Percentiles rank a stretch among this genome's conserved stretches.
phyloP scores from a whole-genome alignment of 2,329 filamentous ascomycete genomes.

The Didymella lethalis region DNA sequence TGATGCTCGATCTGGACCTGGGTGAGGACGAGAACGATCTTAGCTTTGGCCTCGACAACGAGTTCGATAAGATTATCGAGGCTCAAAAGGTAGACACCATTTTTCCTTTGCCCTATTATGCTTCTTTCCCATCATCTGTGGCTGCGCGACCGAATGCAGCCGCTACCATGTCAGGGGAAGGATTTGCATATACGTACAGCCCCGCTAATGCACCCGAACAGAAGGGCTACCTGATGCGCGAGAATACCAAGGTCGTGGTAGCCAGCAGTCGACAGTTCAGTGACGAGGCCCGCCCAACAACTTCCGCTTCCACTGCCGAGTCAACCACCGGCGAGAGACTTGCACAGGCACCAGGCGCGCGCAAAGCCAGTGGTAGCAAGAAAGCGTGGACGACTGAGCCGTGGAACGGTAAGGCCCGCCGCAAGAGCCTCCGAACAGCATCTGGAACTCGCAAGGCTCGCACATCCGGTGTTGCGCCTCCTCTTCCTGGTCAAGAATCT shows the following conservation, averaged over 20 bases:
- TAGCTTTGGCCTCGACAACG: conserved; percentile 85
- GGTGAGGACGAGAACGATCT: conserved; percentile 74
- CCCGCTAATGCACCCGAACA: conserved; percentile 68
- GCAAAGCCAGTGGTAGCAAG: conserved; percentile 73
- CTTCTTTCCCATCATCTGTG: conserved; percentile 39
- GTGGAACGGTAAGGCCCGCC: conserved; percentile 84
- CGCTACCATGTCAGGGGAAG: conserved; percentile 40
- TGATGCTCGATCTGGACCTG: conserved; percentile 79
- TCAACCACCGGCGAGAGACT: conserved; percentile 46
- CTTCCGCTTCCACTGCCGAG: conserved; percentile 30
- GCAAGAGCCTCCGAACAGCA: conserved; percentile 67
- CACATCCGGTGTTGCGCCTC: conserved; percentile 72
- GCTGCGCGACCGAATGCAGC: conserved; percentile 31
- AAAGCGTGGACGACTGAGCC: conserved; percentile 97
- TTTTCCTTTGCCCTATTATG: conserved; percentile 48
- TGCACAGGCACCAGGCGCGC: conserved; percentile 70
- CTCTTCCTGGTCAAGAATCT: conserved; percentile 86
- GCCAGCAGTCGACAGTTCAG: conserved; percentile 74
- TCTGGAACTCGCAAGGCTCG: conserved; percentile 68
- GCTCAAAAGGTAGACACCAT: conserved; percentile 85
- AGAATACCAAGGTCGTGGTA: conserved; percentile 96
- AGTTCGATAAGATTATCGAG: conserved; percentile 95
- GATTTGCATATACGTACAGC: conserved; percentile 41
- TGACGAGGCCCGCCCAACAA: conserved; percentile 67
- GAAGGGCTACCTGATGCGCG: conserved; percentile 98